A percentile compares a stretch with the other conserved stretches of the same genome.
Evolutionary conservation across 805 yeast genomes (phyloP).

Genomic region (Diddensiella santjacobensis): DNA sequence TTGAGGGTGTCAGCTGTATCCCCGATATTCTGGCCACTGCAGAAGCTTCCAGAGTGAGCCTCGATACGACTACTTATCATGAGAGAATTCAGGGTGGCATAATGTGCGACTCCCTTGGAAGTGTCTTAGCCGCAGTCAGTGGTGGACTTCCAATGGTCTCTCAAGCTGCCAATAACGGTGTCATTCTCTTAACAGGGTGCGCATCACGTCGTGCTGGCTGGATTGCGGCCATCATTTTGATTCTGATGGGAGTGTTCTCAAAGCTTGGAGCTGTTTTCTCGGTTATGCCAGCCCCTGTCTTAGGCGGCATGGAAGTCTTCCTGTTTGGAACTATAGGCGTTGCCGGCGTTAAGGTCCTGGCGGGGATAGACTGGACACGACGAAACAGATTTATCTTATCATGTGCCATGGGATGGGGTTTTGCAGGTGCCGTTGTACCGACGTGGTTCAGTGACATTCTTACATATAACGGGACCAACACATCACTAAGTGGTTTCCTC

Average conservation of each 20-base stretch:
- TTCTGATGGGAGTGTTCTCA: constrained; percentile 70
- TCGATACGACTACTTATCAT: constrained; percentile 44
- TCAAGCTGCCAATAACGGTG: constrained; percentile 48
- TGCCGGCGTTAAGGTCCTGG: constrained; percentile 53
- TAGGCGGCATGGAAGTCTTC: constrained; percentile 54
- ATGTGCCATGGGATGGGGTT: constrained; percentile 40
- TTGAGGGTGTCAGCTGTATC: constrained; percentile 47
- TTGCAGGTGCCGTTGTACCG: constrained; percentile 39
- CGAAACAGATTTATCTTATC: constrained; percentile 44
- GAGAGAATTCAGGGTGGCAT: constrained; percentile 46
- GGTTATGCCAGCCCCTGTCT: constrained; percentile 57
- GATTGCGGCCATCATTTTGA: constrained; percentile 62
- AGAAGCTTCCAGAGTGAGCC: constrained; percentile 45
- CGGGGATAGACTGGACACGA: constrained; percentile 42
- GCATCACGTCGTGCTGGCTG: constrained; percentile 51
- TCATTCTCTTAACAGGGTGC: constrained; percentile 45
- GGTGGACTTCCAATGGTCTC: constrained; percentile 46
- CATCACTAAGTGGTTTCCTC: constrained; percentile 37
- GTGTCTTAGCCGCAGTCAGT: constrained; percentile 40
- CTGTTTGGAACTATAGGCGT: constrained; percentile 58
- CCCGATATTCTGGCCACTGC: constrained; percentile 48
- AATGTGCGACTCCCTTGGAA: constrained; percentile 44
- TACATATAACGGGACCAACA: constrained; percentile 39
- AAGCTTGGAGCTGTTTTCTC: constrained; percentile 70
- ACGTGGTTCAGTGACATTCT: constrained; percentile 40